Evolutionary conservation across 2,329 filamentous ascomycete genomes (phyloP).

Genomic region (Rosellinia necatrix): DNA sequence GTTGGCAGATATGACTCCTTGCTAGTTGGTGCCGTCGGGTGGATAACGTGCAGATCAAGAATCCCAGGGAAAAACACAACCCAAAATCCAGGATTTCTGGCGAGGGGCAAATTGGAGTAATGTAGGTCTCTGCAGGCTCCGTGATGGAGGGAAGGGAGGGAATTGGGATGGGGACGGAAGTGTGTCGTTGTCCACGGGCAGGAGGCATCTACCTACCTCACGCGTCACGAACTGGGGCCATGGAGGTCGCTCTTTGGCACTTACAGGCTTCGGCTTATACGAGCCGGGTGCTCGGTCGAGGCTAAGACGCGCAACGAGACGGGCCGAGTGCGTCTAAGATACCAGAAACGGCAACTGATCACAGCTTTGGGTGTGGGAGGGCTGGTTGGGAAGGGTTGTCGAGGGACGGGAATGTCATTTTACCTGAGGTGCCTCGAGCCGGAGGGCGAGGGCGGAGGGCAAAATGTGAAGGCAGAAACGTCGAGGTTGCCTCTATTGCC

Average conservation of each 20-base stretch:
- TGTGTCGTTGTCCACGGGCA: constrained; percentile 10
- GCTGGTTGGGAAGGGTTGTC: constrained; percentile 10
- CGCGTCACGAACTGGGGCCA: constrained; percentile 11
- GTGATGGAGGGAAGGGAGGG: constrained; percentile 14
- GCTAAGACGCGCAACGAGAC: constrained; percentile 29
- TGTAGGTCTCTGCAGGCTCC: constrained; percentile 22
- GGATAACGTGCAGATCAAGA: constrained; percentile 8
- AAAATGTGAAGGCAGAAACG: constrained; percentile 5
- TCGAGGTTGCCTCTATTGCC: not conserved
- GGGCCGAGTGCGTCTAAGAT: constrained; percentile 27
- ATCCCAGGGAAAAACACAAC: not conserved
- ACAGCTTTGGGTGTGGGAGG: constrained; percentile 22
- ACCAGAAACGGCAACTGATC: constrained; percentile 27
- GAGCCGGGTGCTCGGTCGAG: constrained; percentile 26
- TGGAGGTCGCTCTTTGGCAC: constrained; percentile 19
- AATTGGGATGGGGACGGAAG: constrained; percentile 14
- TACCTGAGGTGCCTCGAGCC: not conserved
- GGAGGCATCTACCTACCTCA: constrained; percentile 9
- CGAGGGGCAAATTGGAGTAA: constrained; percentile 27
- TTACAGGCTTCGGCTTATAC: constrained; percentile 22
- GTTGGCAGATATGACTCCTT: constrained; percentile 19
- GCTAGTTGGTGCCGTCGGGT: constrained; percentile 14
- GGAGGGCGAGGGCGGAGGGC: constrained; percentile 1
- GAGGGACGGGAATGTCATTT: constrained; percentile 2
- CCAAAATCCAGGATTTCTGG: constrained; percentile 2